Evolutionary conservation across 202 grass and related monocot genomes (phyloP).

Genomic region (Cymbopogon flexuosus): DNA sequence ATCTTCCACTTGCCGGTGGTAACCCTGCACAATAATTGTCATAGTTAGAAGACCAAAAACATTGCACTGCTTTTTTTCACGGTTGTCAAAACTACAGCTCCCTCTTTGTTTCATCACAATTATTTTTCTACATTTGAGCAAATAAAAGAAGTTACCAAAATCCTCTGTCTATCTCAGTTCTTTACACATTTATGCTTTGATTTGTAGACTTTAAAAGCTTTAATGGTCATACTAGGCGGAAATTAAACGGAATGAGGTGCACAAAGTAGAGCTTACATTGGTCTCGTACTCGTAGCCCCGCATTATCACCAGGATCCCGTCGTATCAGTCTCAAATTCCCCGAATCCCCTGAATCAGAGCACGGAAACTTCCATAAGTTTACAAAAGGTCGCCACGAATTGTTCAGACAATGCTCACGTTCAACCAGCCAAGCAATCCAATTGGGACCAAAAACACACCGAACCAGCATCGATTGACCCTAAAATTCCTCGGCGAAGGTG

Average conservation of each 20-base stretch:
- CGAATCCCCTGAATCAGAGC: slow-evolving; percentile 38
- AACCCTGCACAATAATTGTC: slow-evolving; percentile 30
- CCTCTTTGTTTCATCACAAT: not conserved
- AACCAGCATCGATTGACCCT: not conserved
- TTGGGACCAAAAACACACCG: not conserved
- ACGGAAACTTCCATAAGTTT: slow-evolving; percentile 4
- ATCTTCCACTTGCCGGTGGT: slow-evolving; percentile 41
- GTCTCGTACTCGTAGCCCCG: slow-evolving; percentile 44
- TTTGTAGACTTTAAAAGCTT: not conserved
- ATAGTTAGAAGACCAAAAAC: not conserved
- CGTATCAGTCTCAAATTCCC: not conserved
- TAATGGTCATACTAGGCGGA: not conserved
- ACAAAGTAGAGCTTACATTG: slow-evolving; percentile 37
- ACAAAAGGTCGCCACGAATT: not conserved
- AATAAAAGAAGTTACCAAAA: not conserved
- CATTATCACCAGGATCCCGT: slow-evolving; percentile 30
- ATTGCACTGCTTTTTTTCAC: not conserved
- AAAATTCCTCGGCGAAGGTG: not conserved
- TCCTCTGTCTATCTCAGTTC: not conserved
- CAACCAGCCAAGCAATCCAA: slow-evolving; percentile 2
- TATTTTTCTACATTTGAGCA: not conserved
- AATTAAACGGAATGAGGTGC: not conserved
- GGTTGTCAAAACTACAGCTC: not conserved
- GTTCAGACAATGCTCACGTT: not conserved
- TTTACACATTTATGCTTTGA: not conserved